Base-by-base conservation (phyloP, 176 grass and related monocot species). In the Stipa capillata region DNA sequence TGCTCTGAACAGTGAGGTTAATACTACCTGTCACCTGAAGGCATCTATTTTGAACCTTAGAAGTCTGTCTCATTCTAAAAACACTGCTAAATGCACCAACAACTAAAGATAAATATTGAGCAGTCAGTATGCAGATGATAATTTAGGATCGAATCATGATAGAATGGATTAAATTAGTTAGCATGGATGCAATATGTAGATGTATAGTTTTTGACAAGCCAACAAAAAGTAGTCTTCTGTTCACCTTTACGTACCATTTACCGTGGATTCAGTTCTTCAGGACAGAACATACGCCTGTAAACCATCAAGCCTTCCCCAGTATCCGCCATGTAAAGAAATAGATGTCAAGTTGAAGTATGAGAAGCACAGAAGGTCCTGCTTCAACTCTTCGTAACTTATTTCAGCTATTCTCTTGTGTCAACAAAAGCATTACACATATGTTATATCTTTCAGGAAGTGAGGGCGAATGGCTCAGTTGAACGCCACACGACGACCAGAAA, bases 271-370 rank as follows among this genome's bases (percentile, higher is more conserved):
- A 99, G 97, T 99, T 99, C 77, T 99, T 99, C 90, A 93, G 82
- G 47, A 93, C 92, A 63, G 93, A 96, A 78, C 97, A 50, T 82
- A 72, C 89, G 90, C 97, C 20, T 99, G 97, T 77, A 86, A 93
- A 32, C 97, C 92, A 67, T 96, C 92, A 29, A 86, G 86, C 89
- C 88, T 99, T 63, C 92, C 92, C 0, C 86, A 59, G 29, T 93
- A 90, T 82, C 92, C 97, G 23, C 97, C 92, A 1, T 91, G 88
- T 79, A 99, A 99, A 93, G 97, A 99, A 89, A 91, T 93, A 70
- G 97, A 96, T 23, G 73, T 90, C 42, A 93, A 87, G 72, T 11
- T 89, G 61, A 91, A 86, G 75, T 84, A 93, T 14, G 78, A 89
- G 75, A 92, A 84, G 88, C 72, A 82, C 49, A 89, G 88, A 82